Percentiles rank a stretch among this genome's conserved stretches.
Evolutionary conservation across 495 filamentous ascomycete species (phyloP).

Genomic region (Haplographium delicatum): DNA sequence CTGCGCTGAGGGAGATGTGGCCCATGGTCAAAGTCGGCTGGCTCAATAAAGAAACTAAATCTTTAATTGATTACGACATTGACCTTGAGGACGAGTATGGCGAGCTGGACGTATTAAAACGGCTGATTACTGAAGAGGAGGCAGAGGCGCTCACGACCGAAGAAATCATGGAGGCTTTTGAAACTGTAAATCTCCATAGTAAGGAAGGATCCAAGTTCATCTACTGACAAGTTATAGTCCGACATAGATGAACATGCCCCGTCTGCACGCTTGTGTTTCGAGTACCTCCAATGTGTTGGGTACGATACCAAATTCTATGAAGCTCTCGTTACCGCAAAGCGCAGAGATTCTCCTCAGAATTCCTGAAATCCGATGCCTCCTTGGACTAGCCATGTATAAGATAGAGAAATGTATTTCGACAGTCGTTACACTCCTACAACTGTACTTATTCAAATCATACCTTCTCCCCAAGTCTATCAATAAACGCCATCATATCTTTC

Average conservation of each 20-base stretch:
- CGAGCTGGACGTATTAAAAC: neutral
- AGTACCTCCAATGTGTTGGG: neutral
- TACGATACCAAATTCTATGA: neutral
- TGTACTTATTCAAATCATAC: too few species aligned
- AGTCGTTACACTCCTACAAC: too few species aligned
- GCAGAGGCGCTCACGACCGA: neutral
- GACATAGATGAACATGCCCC: neutral
- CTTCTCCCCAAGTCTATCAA: slow-evolving; percentile 5
- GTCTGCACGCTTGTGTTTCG: neutral
- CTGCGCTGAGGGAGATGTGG: neutral
- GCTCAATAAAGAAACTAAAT: neutral
- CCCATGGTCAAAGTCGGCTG: neutral
- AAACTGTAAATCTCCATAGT: neutral
- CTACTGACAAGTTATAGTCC: neutral
- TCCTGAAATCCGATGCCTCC: too few species aligned
- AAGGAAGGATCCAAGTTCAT: too few species aligned
- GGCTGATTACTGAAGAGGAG: neutral
- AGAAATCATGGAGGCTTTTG: neutral
- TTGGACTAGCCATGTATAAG: too few species aligned
- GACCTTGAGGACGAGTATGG: neutral
- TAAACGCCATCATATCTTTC: slow-evolving; percentile 2
- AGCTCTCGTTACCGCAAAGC: neutral
- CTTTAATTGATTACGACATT: neutral
- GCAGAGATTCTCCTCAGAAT: too few species aligned
- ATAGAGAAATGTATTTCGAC: too few species aligned